Percentiles rank a stretch among this genome's conserved stretches.
Evolutionary conservation across 352 stramenopile genomes (phyloP).

Genomic region (Globisporangium paroecandrum): DNA sequence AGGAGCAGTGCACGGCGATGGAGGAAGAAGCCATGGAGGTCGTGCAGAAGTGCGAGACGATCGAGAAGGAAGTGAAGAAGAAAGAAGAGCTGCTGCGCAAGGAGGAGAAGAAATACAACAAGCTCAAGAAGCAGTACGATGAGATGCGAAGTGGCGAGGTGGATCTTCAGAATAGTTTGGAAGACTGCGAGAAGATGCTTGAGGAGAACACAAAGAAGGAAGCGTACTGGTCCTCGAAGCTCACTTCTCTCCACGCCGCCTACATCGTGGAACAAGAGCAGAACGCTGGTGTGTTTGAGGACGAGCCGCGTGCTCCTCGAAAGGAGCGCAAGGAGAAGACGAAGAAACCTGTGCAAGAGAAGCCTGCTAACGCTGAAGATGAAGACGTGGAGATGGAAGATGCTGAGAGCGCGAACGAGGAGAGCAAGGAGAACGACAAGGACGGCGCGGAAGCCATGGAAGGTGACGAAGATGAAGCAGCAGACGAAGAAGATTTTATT

Average conservation of each 20-base stretch:
- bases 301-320: slow-evolving; percentile 30
- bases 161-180: slow-evolving; percentile 91
- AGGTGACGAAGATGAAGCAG: slow-evolving; percentile 30
- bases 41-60: slow-evolving; percentile 88
- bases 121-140: slow-evolving; percentile 89
- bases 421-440: slow-evolving; percentile 28
- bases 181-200: slow-evolving; percentile 91
- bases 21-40: slow-evolving; percentile 92
- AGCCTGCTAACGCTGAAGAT: slow-evolving; percentile 25
- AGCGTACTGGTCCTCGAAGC: slow-evolving; percentile 79
- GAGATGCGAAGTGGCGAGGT: slow-evolving; percentile 90
- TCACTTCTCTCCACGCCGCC: slow-evolving; percentile 57
- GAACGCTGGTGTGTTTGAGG: slow-evolving; percentile 71
- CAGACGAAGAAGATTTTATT: slow-evolving; percentile 29
- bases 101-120: slow-evolving; percentile 76
- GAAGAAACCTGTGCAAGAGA: slow-evolving; percentile 17
- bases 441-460: slow-evolving; percentile 22
- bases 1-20: slow-evolving; percentile 88
- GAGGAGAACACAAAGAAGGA: slow-evolving; percentile 91
- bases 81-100: slow-evolving; percentile 83
- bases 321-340: slow-evolving; percentile 35
- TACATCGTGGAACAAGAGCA: slow-evolving; percentile 71
- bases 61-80: slow-evolving; percentile 84
- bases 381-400: slow-evolving; percentile 39
- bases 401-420: slow-evolving; percentile 20